Evolutionary conservation across 2,329 filamentous ascomycete species (phyloP), one percentile per base, ranked within the genome.

Genomic region (Fusarium illudens): DNA sequence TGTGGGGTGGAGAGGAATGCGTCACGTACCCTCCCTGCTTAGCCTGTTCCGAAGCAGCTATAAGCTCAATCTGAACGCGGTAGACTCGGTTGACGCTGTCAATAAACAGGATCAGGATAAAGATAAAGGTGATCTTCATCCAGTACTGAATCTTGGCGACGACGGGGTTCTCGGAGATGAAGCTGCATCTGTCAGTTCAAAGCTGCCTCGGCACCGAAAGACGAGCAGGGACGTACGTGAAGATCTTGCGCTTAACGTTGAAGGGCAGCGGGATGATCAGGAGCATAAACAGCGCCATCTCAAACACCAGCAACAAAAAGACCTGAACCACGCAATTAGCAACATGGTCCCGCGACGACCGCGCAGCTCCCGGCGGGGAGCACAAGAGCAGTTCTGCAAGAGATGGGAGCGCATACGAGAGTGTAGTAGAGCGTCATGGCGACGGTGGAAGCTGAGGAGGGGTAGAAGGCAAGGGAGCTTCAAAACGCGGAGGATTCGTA

Each of bases 91-190:
- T 90, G 80, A 98, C 94, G 78, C 94, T 97, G 83, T 99, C 96
- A 75, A 98, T 88, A 83, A 99, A 99, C 70, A 99, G 90, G 70
- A 99, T 97, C 62, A 98, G 86, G 76, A 99, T 98, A 84, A 99
- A 99, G 78, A 99, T 95, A 79, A 99, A 99, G 3, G 94, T 97
- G 60, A 99, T 99, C 87, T 97, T 98, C 83, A 99, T 87, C 75
- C 94, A 95, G 84, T 99, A 97, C 84, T 98, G 95, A 70, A 98
- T 80, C 80, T 98, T 97, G 37, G 94, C 96, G 62, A 99, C 87
- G 54, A 90, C 65, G 0, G 86, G 91, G 78, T 90, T 96, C 77
- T 95, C 93, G 55, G 94, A 97, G 77, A 99, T 94, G 88, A 99
- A 99, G 75, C 91, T 93, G 6, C 52, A 29, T 42, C 12, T 20